Evolutionary conservation across 1,284 basidiomycete species (phyloP).

Genomic region (Trichosporon sp.): DNA sequence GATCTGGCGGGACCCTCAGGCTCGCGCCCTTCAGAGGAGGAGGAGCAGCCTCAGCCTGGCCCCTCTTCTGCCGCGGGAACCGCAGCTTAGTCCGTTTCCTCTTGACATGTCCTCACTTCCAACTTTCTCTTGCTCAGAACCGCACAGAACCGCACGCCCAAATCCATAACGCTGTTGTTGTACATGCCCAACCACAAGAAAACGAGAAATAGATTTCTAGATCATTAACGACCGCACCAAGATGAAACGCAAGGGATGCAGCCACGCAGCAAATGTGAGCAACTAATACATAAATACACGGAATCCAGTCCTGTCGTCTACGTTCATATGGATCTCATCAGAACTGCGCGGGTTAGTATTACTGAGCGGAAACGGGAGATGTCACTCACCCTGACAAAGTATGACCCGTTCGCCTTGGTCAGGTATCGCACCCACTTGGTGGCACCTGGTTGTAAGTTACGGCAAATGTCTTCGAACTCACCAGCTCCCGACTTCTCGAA

Average conservation of each 20-base stretch:
- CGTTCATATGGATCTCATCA: background rate
- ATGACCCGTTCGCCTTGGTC: slow-evolving; percentile 42
- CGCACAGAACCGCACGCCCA: too few relatives aligned
- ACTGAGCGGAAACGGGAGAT: background rate
- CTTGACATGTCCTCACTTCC: too few relatives aligned
- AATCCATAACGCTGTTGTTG: background rate
- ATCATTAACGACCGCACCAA: background rate
- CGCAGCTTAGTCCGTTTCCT: background rate
- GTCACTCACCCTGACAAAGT: slow-evolving; percentile 40
- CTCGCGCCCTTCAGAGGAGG: background rate
- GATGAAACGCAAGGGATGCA: background rate
- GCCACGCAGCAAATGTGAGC: background rate
- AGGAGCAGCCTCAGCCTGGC: background rate
- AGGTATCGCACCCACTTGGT: slow-evolving; percentile 74
- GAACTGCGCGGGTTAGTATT: background rate
- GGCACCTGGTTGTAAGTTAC: slow-evolving; percentile 33
- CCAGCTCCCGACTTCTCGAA: slow-evolving; percentile 77
- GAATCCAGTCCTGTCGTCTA: background rate
- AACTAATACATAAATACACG: background rate
- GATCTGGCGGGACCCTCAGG: background rate
- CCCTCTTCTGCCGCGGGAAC: background rate
- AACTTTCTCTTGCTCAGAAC: too few relatives aligned
- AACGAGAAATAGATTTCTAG: background rate
- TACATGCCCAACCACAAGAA: background rate
- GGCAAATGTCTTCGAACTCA: background rate